Conservation (phyloP, 257 asterid species). For the Osmanthus fragrans region DNA sequence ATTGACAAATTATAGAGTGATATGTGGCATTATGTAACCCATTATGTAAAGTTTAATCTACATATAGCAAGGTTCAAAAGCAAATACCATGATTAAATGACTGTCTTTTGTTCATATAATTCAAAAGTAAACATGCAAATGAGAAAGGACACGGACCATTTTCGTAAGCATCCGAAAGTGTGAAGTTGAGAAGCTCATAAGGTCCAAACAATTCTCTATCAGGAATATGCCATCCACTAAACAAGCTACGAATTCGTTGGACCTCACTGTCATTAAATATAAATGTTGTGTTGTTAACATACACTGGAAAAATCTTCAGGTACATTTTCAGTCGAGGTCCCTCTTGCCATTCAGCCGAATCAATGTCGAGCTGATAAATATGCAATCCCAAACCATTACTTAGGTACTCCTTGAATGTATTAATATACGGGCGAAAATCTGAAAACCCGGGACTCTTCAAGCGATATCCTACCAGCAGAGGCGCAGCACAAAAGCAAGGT, state of each 20-base stretch:
- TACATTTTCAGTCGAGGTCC: constrained; percentile 86
- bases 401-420: constrained; percentile 53
- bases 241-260: constrained; percentile 34
- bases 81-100: not conserved
- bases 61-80: too few species aligned
- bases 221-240: constrained; percentile 45
- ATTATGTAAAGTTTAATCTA: too few species aligned
- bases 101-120: not conserved
- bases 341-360: constrained; percentile 56
- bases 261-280: constrained; percentile 47
- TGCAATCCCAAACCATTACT: constrained; percentile 57
- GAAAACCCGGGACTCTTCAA: constrained; percentile 90
- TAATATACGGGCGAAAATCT: constrained; percentile 59
- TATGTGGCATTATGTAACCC: too few species aligned
- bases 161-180: constrained; percentile 41
- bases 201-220: constrained; percentile 48
- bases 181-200: constrained; percentile 53
- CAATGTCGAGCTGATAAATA: constrained; percentile 59
- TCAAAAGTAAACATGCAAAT: not conserved
- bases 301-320: constrained; percentile 69
- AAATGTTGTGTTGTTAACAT: constrained; percentile 27
- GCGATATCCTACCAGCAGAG: constrained; percentile 78
- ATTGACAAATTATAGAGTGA: too few species aligned
- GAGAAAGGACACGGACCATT: constrained; percentile 33
- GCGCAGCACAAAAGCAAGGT: constrained; percentile 77